Conservation (phyloP, 257 asterid genomes). For the Salvia splendens region DNA sequence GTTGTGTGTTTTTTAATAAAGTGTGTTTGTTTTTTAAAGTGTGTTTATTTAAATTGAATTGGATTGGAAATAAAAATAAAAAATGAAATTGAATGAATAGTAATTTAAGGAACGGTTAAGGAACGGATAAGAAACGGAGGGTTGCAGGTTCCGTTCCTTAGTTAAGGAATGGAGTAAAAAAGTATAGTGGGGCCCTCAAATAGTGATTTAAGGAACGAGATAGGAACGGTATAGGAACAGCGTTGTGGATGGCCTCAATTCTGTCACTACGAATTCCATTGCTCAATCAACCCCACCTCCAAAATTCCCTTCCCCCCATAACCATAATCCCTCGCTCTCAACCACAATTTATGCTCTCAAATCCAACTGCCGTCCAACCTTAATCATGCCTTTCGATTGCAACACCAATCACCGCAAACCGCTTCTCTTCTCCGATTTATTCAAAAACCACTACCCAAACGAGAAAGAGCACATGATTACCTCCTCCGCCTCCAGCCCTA, state of each 20-base stretch:
- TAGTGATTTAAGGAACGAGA: no score
- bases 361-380: neutral
- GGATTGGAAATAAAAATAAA: no score
- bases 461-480: conserved; percentile 6
- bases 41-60: no score
- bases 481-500: conserved; percentile 16
- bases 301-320: conserved; percentile 1
- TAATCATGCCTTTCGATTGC: conserved; percentile 43
- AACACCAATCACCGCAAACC: conserved; percentile 34
- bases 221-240: no score
- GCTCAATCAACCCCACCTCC: conserved; percentile 26
- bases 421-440: conserved; percentile 46
- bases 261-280: conserved; percentile 11
- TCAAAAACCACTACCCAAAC: conserved; percentile 23
- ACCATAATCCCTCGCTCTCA: neutral
- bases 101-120: no score
- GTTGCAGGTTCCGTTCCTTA: no score
- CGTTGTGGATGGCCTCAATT: conserved; percentile 31
- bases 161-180: no score
- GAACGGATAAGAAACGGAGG: no score
- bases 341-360: neutral
- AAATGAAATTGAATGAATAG: no score
- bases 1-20: no score
- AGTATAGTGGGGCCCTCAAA: no score
- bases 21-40: no score